These are phyloP conservation scores for Cymodocea nodosa DNA, from an alignment of 116 monocot genomes.

Conservation along the genomic window DNA sequence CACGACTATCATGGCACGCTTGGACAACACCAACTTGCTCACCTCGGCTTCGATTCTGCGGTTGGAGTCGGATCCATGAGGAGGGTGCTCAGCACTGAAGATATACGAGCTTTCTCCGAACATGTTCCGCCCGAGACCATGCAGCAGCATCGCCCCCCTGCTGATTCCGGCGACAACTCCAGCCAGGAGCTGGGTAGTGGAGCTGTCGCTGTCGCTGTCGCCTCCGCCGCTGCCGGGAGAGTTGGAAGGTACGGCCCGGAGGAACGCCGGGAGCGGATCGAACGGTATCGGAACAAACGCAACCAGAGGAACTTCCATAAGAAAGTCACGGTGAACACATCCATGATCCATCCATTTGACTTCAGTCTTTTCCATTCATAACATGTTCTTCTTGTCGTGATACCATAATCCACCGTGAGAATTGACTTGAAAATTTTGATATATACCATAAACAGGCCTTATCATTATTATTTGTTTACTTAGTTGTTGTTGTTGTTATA, in stretches of 20 bases:
- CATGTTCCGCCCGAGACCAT: neutral
- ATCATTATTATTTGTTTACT: too few relatives aligned
- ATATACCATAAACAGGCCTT: too few relatives aligned
- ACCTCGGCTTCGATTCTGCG: neutral
- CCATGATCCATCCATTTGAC: neutral
- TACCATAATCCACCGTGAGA: too few relatives aligned
- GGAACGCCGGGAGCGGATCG: conserved; percentile 69
- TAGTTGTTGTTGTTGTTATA: too few relatives aligned
- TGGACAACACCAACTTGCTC: neutral
- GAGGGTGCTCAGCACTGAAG: conserved; percentile 8
- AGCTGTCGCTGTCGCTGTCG: neutral
- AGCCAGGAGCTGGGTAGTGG: neutral
- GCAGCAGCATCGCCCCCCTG: neutral
- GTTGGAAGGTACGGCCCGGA: conserved; percentile 54
- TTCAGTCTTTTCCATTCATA: too few relatives aligned
- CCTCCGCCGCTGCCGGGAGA: neutral
- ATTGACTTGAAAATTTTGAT: too few relatives aligned
- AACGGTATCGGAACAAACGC: conserved; percentile 61
- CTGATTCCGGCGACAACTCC: neutral
- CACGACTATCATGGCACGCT: neutral
- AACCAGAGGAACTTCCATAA: conserved; percentile 78
- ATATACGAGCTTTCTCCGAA: neutral
- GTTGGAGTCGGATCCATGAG: neutral
- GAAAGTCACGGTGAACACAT: conserved; percentile 57
- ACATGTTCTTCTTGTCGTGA: too few relatives aligned